Evolutionary conservation across 345 rosid genomes (phyloP).

Genomic region (Mercurialis annua): DNA sequence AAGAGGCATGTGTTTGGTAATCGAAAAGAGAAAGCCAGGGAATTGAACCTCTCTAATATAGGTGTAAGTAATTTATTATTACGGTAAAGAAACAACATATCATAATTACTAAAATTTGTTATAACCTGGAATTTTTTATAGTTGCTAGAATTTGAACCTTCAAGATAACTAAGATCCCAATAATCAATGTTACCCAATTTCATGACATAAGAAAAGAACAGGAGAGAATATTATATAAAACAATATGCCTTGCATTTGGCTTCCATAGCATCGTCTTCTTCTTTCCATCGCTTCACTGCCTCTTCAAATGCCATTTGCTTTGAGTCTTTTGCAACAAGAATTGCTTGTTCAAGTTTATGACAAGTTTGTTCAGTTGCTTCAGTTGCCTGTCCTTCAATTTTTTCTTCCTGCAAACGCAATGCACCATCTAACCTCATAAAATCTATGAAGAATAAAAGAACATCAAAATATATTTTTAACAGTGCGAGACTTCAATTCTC

Average conservation of each 20-base stretch:
- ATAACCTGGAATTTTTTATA: background rate
- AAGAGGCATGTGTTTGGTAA: background rate
- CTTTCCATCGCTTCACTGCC: slow-evolving; percentile 47
- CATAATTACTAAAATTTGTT: background rate
- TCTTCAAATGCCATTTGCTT: slow-evolving; percentile 43
- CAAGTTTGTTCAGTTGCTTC: slow-evolving; percentile 30
- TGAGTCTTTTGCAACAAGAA: slow-evolving; percentile 37
- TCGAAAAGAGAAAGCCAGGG: background rate
- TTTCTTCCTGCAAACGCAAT: slow-evolving; percentile 48
- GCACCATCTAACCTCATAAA: slow-evolving; percentile 11
- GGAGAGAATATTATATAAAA: background rate
- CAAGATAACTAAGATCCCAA: background rate
- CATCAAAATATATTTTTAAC: background rate
- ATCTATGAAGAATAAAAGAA: background rate
- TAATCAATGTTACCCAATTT: slow-evolving; percentile 6
- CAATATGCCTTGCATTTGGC: slow-evolving; percentile 63
- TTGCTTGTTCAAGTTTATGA: slow-evolving; percentile 39
- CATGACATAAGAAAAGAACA: slow-evolving; percentile 8
- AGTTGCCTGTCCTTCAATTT: slow-evolving; percentile 32
- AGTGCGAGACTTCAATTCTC: background rate
- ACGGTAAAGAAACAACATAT: background rate
- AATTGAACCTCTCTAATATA: background rate
- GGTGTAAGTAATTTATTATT: background rate
- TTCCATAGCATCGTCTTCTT: slow-evolving; percentile 60
- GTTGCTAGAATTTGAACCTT: background rate